These are phyloP conservation scores for Coemansia sp. DNA, from an alignment of 192 early-diverging fungal genomes.

Conservation along the genomic window DNA sequence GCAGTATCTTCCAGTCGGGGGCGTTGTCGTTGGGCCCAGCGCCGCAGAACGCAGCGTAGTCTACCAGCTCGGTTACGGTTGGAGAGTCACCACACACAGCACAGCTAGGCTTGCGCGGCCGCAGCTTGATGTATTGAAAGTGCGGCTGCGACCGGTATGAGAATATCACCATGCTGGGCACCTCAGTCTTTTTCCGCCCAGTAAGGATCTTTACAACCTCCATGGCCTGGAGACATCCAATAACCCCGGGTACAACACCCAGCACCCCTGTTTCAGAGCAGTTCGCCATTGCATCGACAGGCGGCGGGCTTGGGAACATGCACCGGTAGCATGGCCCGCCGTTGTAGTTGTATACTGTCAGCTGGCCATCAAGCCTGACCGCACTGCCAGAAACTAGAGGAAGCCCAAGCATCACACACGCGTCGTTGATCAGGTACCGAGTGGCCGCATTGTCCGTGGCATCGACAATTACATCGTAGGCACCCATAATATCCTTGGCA, in stretches of 20 bases:
- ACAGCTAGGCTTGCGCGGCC: conserved; percentile 69
- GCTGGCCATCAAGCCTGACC: conserved; percentile 88
- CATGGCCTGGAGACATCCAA: conserved; percentile 90
- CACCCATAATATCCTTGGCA: conserved; percentile 69
- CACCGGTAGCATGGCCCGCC: conserved; percentile 96
- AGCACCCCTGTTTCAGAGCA: conserved; percentile 93
- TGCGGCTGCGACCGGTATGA: conserved; percentile 68
- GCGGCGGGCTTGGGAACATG: conserved; percentile 90
- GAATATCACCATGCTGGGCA: conserved; percentile 76
- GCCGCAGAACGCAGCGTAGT: conserved; percentile 93
- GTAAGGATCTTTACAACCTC: conserved; percentile 85
- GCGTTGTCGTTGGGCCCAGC: conserved; percentile 75
- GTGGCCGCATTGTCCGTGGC: conserved; percentile 95
- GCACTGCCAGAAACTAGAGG: conserved; percentile 90
- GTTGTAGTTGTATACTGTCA: conserved; percentile 91
- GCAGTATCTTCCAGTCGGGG: conserved; percentile 30
- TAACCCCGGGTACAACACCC: conserved; percentile 91
- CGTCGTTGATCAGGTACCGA: conserved; percentile 92
- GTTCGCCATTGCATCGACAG: conserved; percentile 81
- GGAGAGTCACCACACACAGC: conserved; percentile 85
- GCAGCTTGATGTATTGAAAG: conserved; percentile 79
- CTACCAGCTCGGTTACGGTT: conserved; percentile 75
- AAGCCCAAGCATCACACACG: conserved; percentile 78
- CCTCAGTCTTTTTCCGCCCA: conserved; percentile 59
- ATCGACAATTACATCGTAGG: conserved; percentile 87